Base-by-base conservation (phyloP, 345 rosid species). In the Passiflora organensis region DNA sequence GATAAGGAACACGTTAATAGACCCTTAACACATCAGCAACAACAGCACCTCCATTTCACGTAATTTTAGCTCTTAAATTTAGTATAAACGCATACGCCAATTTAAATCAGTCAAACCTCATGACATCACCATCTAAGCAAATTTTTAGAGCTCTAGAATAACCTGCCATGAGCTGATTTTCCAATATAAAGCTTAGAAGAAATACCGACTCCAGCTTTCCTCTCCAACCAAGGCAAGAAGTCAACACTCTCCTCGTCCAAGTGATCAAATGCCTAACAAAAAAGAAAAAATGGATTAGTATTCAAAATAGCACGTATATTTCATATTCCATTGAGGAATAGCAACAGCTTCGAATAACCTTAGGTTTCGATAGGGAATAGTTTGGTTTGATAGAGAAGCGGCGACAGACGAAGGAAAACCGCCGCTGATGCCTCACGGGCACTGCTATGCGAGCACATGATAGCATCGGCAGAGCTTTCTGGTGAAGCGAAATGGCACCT, bases 191-290 rank as follows among this genome's bases (percentile, higher is more conserved):
- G 84, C 55, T 63, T 56, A 2, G 82, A 63, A 0, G 86, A 78
- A 38, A 91, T 66, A 63, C 75, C 68, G n/a, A 46, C 69, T 54
- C 86, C 86, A 51, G 95, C 79, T 64, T 73, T 79, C 19, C 41
- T 56, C 70, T 85, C 89, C 70, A 91, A 61, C 96, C 97, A 91
- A 5, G 91, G 87, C 76, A 91, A 73, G 70, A 91, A 91, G 36
- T 69, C 83, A 42, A 51, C 65, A 59, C 74, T 75, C 1, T 62
- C 86, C 53, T 68, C 69, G 14, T 80, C 81, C 54, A 58, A 45
- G 60, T 43, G 48, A 53, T 50, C 62, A 55, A 55, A 70, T 12
- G 13, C 13, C 6, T 81, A 55, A 48, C 19, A 51, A 8, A 42
- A 18, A n/a, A n/a, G n/a, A n/a, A n/a, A n/a, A n/a, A n/a, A n/a